phyloP scores from a whole-genome alignment of 2,329 filamentous ascomycete species.

The Ophiostoma sp. region DNA sequence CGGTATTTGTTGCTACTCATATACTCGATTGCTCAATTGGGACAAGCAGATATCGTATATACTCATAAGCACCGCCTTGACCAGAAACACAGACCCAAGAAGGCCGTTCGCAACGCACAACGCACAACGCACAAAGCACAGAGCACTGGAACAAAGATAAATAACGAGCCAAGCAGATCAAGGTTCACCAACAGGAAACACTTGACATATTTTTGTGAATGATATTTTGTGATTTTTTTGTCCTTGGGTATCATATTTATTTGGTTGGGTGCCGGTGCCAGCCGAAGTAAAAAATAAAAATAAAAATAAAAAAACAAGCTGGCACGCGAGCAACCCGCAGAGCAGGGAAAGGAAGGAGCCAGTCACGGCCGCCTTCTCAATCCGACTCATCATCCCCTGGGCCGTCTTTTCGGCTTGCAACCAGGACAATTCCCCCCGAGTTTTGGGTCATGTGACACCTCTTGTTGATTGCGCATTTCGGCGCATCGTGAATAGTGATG shows the following conservation, averaged over 20 bases:
- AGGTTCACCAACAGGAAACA: background rate
- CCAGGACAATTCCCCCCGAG: background rate
- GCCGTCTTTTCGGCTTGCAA: background rate
- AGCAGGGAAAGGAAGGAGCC: background rate
- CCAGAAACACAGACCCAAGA: background rate
- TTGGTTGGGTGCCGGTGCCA: conserved; percentile 12
- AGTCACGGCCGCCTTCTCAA: background rate
- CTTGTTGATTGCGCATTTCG: conserved; percentile 6
- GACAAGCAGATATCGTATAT: background rate
- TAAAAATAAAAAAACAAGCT: background rate
- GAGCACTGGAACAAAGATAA: background rate
- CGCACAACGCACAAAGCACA: background rate
- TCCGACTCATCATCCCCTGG: background rate
- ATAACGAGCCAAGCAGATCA: background rate
- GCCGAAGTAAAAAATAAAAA: background rate
- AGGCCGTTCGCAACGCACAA: background rate
- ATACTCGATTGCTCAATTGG: background rate
- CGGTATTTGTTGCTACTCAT: too few species aligned
- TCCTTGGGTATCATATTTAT: conserved; percentile 19
- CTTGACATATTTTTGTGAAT: background rate
- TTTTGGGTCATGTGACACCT: background rate
- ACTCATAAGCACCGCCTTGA: background rate
- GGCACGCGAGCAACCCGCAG: background rate
- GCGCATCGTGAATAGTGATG: background rate
- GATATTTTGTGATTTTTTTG: conserved; percentile 19